These are phyloP conservation scores for Penicillium sp. DNA, from an alignment of 2,329 filamentous ascomycete genomes.

Conservation along the genomic window DNA sequence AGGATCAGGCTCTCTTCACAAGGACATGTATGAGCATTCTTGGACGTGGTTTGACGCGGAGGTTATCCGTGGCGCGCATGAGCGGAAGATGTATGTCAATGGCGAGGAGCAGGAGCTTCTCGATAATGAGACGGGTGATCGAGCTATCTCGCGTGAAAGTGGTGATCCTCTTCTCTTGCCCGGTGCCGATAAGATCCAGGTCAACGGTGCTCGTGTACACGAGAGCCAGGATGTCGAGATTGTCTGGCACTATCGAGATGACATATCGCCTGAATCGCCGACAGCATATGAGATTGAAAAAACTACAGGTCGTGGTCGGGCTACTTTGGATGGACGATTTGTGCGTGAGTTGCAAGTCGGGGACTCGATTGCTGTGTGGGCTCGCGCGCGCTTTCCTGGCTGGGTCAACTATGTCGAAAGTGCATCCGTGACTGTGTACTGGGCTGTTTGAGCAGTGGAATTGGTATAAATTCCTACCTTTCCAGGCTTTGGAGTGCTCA, in stretches of 20 bases:
- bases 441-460: conserved; percentile 32
- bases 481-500: background rate
- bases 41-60: conserved; percentile 45
- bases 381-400: conserved; percentile 38
- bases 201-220: conserved; percentile 28
- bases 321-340: conserved; percentile 37
- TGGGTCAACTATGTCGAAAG: conserved; percentile 39
- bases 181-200: conserved; percentile 31
- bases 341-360: conserved; percentile 39
- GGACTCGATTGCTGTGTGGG: conserved; percentile 42
- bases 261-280: conserved; percentile 30
- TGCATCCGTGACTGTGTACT: conserved; percentile 38
- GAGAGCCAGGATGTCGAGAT: conserved; percentile 29
- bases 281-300: conserved; percentile 36
- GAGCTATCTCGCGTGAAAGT: conserved; percentile 18
- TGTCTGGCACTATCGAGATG: conserved; percentile 40
- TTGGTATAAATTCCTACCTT: background rate
- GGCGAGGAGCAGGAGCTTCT: conserved; percentile 18
- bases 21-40: conserved; percentile 33
- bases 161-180: conserved; percentile 34
- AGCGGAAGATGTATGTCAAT: conserved; percentile 19
- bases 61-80: conserved; percentile 29
- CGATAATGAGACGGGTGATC: conserved; percentile 16
- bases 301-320: conserved; percentile 35
- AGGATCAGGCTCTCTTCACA: conserved; percentile 24